Percentiles rank a stretch among this genome's conserved stretches.
Conservation (phyloP, 225 moss, liverwort and hornwort species). For the Bryum argenteum region DNA sequence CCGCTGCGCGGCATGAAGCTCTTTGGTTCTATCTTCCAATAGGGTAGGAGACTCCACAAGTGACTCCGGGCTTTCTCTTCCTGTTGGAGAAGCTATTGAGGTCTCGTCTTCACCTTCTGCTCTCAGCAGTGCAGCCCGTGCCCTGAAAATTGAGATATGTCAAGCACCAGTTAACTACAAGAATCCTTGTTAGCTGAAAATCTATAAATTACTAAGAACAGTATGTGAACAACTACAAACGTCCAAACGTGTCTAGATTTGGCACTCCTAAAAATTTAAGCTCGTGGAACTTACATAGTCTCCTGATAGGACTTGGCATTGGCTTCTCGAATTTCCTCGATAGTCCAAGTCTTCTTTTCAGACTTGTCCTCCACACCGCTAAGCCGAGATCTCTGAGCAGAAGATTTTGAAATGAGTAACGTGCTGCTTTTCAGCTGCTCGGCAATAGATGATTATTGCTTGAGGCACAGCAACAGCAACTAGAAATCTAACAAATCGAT, state of each 20-base stretch:
- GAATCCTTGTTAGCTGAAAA: not conserved
- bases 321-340: slow-evolving; percentile 34
- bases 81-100: slow-evolving; percentile 30
- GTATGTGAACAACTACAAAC: not conserved
- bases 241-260: not conserved
- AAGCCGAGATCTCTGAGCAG: slow-evolving; percentile 29
- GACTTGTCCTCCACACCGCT: slow-evolving; percentile 29
- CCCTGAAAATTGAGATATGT: slow-evolving; percentile 34
- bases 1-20: slow-evolving; percentile 25
- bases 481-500: slow-evolving; percentile 19
- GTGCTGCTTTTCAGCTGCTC: not conserved
- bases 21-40: slow-evolving; percentile 30
- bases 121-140: slow-evolving; percentile 38
- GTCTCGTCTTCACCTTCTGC: slow-evolving; percentile 38
- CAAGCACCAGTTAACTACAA: slow-evolving; percentile 1
- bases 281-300: slow-evolving; percentile 36
- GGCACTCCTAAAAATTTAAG: slow-evolving; percentile 3
- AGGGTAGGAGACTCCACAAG: slow-evolving; percentile 29
- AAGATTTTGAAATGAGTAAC: slow-evolving; percentile 19
- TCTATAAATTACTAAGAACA: not conserved
- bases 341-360: slow-evolving; percentile 29
- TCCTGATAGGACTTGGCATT: slow-evolving; percentile 38
- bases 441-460: not conserved
- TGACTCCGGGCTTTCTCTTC: slow-evolving; percentile 21
- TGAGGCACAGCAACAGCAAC: slow-evolving; percentile 7